Conservation (phyloP, 306 rosid genomes). For the Ziziphus jujuba region DNA sequence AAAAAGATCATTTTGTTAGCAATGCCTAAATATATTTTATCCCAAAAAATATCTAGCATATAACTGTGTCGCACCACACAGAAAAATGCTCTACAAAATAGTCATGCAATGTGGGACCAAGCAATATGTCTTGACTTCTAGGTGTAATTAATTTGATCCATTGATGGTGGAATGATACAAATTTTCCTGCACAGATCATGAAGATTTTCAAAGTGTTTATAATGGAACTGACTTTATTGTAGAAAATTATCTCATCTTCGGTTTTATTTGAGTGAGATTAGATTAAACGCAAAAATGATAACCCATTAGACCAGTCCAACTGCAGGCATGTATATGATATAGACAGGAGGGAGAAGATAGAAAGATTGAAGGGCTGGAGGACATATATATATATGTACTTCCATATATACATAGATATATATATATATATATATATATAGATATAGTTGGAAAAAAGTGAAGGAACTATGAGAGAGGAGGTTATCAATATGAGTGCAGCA, state of each 20-base stretch:
- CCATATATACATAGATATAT: background rate
- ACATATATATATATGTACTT: too few species aligned
- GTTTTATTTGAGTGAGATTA: background rate
- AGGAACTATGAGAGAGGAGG: slow-evolving; percentile 37
- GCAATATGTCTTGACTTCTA: background rate
- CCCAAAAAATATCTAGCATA: background rate
- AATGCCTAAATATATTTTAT: background rate
- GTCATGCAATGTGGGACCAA: slow-evolving; percentile 19
- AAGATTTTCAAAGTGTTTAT: slow-evolving; percentile 27
- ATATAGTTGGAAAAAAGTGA: slow-evolving; percentile 24
- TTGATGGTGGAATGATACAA: background rate
- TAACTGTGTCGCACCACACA: slow-evolving; percentile 1
- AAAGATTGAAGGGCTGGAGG: background rate
- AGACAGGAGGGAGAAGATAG: slow-evolving; percentile 12
- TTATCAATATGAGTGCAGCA: slow-evolving; percentile 12
- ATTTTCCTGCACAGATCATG: background rate
- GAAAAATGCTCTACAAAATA: background rate
- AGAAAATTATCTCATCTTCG: background rate
- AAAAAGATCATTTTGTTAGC: slow-evolving; percentile 6
- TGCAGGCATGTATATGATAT: slow-evolving; percentile 8
- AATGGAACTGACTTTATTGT: slow-evolving; percentile 22
- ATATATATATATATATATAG: background rate
- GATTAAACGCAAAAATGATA: slow-evolving; percentile 33
- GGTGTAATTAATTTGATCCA: background rate
- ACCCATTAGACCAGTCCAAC: slow-evolving; percentile 25